Base-by-base conservation (phyloP, 139 green algal genomes). In the Chlamydomonas incerta region DNA sequence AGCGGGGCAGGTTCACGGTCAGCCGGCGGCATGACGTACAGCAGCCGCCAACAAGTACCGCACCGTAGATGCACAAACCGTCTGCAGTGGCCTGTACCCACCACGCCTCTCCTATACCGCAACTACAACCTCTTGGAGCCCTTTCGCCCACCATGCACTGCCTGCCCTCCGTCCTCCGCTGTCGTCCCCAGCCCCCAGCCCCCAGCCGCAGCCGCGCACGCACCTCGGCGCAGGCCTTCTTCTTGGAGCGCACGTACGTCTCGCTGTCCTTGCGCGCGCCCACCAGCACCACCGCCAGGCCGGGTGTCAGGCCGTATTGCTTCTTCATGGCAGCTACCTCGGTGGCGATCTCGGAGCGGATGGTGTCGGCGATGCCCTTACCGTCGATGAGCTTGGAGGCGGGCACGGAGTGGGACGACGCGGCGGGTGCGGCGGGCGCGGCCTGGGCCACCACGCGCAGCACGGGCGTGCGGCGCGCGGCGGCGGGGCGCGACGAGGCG, bases 221-320 rank as follows among this genome's bases (percentile, higher is more conserved):
- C 55, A 60, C 91, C 73, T 95, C 88, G 2, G 82, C 82, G 89
- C 95, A 99, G 9, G 93, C 95, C 90, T 98, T 97, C 76, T 96
- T 95, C 91, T 99, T 99, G 80, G 90, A 96, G 31, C 93, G 88
- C 50, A 99, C 98, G 87, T 99, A 99, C 15, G 98, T 94, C 79
- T 95, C 70, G 57, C 93, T 97, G 90, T 99, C 98, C 70, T 96
- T 97, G 33, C 98, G 95, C 24, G 88, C 79, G 46, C 98, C 98
- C 29, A 99, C 98, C 17, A 99, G 86, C 24, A 99, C 93, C 3
- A 99, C 97, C 28, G 95, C 89, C 28, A 92, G 80, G 20, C 86
- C 86, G 33, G 89, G 89, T 3, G 77, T 83, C 62, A 88, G n/a
- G 33, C 60, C 60, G 47, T 82, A 46, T 65, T 79, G 46, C 37